A percentile compares a stretch with the other conserved stretches of the same genome.
These are phyloP conservation scores for Fraxinus quadrangulata DNA, from an alignment of 257 asterid species.

Conservation along the genomic window DNA sequence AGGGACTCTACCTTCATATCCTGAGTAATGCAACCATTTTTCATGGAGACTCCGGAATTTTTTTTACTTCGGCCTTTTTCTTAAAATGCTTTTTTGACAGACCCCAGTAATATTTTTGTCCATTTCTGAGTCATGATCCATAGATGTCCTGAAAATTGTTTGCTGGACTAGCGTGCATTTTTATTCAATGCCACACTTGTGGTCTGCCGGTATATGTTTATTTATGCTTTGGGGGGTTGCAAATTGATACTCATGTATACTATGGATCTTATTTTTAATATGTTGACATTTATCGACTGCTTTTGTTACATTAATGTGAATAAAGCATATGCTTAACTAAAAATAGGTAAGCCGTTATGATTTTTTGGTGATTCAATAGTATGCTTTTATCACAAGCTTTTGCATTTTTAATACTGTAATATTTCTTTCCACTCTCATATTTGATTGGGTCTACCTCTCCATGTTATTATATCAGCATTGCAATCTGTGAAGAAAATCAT, in stretches of 20 bases:
- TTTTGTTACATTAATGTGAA: neutral
- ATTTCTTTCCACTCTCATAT: conserved; percentile 5
- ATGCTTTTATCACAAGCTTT: neutral
- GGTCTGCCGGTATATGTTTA: neutral
- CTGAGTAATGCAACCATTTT: neutral
- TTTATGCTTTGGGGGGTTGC: neutral
- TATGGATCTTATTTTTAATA: neutral
- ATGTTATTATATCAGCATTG: conserved; percentile 54
- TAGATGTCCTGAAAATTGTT: neutral
- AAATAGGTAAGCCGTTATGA: neutral
- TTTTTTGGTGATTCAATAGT: neutral
- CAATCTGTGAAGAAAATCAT: conserved; percentile 89
- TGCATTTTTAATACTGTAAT: neutral
- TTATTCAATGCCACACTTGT: neutral
- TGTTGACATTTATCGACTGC: neutral
- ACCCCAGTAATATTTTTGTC: neutral
- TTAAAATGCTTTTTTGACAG: neutral
- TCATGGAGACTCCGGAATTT: neutral
- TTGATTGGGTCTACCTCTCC: neutral
- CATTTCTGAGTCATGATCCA: neutral
- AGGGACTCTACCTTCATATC: neutral
- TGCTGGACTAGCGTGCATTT: neutral
- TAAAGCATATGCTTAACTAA: neutral
- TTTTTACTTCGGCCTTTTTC: neutral
- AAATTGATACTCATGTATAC: neutral